A percentile compares a stretch with the other conserved stretches of the same genome.
Conservation (phyloP, 495 filamentous ascomycete species). For the Aspergillus nanangensis region DNA sequence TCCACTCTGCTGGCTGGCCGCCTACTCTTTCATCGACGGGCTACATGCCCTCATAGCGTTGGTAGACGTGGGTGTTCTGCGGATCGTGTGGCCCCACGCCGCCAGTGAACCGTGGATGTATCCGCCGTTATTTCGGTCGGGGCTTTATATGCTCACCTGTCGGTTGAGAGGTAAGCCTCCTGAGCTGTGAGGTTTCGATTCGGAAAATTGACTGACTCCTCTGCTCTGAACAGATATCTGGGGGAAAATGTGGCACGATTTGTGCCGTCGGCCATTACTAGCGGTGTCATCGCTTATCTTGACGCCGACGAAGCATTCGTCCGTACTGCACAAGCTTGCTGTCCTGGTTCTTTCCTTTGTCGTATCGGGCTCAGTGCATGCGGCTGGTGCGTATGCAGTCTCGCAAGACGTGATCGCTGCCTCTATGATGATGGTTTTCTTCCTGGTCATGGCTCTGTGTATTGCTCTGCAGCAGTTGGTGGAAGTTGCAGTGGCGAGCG, state of each 20-base stretch:
- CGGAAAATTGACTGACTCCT: too few relatives aligned
- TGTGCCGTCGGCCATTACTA: slow-evolving; percentile 13
- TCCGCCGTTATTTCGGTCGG: slow-evolving; percentile 13
- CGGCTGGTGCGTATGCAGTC: slow-evolving; percentile 13
- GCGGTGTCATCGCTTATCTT: slow-evolving; percentile 2
- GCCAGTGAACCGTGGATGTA: slow-evolving; percentile 19
- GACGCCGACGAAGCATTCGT: background rate
- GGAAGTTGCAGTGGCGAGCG: background rate
- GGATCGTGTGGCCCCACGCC: slow-evolving; percentile 1
- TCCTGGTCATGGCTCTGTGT: slow-evolving; percentile 11
- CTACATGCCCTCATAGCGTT: slow-evolving; percentile 8
- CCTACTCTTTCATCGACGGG: slow-evolving; percentile 16
- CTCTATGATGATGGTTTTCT: slow-evolving; percentile 17
- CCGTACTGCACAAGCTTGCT: slow-evolving; percentile 1
- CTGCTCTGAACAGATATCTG: slow-evolving; percentile 17
- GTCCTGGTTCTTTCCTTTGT: slow-evolving; percentile 9
- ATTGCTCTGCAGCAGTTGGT: slow-evolving; percentile 11
- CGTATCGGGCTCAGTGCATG: slow-evolving; percentile 10
- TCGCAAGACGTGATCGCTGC: slow-evolving; percentile 2
- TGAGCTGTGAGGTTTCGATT: too few relatives aligned
- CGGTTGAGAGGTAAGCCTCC: slow-evolving; percentile 8
- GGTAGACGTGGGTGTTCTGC: slow-evolving; percentile 4
- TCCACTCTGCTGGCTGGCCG: slow-evolving; percentile 12
- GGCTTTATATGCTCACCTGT: slow-evolving; percentile 7
- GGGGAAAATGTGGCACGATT: slow-evolving; percentile 19